Conservation (phyloP, 2,329 filamentous ascomycete genomes). For the Neopestalotiopsis rosae region DNA sequence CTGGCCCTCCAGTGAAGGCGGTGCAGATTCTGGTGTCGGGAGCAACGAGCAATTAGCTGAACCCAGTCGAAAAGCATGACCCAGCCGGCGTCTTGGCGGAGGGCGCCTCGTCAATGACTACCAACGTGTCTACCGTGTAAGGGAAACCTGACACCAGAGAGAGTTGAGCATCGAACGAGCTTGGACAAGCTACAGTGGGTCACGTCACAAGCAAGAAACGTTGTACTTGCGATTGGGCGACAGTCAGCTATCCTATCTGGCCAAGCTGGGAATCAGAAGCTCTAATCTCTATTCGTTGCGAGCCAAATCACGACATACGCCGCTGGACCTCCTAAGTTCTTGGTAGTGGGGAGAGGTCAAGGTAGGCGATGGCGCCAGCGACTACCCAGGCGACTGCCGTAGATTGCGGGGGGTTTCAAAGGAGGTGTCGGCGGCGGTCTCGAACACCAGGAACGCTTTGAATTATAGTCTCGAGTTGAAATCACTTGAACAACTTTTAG, state of each 20-base stretch:
- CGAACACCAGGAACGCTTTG: background rate
- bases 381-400: background rate
- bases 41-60: background rate
- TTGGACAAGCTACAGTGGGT: background rate
- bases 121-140: background rate
- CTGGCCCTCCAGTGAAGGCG: background rate
- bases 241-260: background rate
- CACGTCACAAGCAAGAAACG: conserved; percentile 1
- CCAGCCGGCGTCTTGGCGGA: background rate
- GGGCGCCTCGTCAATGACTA: background rate
- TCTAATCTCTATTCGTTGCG: background rate
- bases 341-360: background rate
- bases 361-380: background rate
- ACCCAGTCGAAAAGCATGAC: background rate
- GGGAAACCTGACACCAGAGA: background rate
- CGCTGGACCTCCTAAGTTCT: background rate
- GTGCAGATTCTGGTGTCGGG: background rate
- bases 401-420: background rate
- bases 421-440: background rate
- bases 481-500: background rate
- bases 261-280: background rate
- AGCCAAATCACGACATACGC: background rate
- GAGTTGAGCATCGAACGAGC: background rate
- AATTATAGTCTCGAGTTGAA: background rate
- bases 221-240: background rate